Evolutionary conservation across 306 rosid genomes (phyloP).

Genomic region (Castanea mollissima): DNA sequence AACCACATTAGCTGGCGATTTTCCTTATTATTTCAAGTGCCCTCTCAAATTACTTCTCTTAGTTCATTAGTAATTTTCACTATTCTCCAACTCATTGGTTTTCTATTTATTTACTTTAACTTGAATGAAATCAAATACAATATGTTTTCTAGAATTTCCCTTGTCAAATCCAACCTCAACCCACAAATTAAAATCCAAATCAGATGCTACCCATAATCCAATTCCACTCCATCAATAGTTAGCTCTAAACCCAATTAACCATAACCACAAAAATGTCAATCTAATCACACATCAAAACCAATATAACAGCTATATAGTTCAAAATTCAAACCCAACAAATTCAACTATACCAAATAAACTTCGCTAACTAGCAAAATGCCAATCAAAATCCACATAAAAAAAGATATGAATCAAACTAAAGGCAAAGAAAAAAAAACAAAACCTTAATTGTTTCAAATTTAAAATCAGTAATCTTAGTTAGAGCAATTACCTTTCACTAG

Average conservation of each 20-base stretch:
- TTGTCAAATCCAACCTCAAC: neutral
- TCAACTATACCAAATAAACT: neutral
- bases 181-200: neutral
- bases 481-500: constrained; percentile 62
- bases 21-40: neutral
- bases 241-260: neutral
- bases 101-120: neutral
- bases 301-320: neutral
- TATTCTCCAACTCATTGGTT: neutral
- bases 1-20: neutral
- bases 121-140: neutral
- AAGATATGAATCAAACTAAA: too few relatives aligned
- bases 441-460: neutral
- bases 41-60: neutral
- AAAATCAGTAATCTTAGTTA: constrained; percentile 11
- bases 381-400: neutral
- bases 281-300: neutral
- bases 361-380: neutral
- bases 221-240: neutral
- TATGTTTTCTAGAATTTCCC: neutral
- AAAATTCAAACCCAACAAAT: neutral
- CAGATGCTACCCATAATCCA: neutral
- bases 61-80: neutral
- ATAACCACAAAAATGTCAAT: neutral
- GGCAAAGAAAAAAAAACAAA: neutral